Evolutionary conservation across 306 rosid genomes (phyloP).

Genomic region (Quercus alba): DNA sequence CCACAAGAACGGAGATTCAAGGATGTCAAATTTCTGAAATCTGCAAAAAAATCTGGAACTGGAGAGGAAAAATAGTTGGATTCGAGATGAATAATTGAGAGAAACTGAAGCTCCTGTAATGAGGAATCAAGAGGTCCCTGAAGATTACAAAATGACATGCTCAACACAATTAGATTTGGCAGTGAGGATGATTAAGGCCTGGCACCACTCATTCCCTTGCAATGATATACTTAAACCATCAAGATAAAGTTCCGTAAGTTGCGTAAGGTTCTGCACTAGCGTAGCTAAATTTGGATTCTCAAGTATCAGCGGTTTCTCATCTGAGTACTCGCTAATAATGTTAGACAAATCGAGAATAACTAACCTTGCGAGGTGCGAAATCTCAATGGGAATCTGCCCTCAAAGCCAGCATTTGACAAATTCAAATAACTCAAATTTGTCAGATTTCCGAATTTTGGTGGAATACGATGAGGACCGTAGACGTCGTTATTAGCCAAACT

Average conservation of each 20-base stretch:
- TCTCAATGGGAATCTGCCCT: constrained; percentile 39
- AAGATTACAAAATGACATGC: constrained; percentile 8
- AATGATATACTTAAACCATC: constrained; percentile 46
- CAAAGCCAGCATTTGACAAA: constrained; percentile 33
- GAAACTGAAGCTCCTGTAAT: constrained; percentile 1
- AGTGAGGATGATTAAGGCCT: not conserved
- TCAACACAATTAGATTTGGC: constrained; percentile 20
- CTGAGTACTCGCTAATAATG: too few species aligned
- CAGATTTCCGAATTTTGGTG: constrained; percentile 30
- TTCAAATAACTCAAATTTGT: constrained; percentile 22
- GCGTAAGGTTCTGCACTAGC: constrained; percentile 31
- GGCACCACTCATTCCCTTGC: constrained; percentile 41
- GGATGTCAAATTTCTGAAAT: too few species aligned
- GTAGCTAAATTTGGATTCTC: constrained; percentile 1
- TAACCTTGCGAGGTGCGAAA: constrained; percentile 32
- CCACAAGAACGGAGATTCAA: too few species aligned
- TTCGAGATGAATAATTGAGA: constrained; percentile 1
- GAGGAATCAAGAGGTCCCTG: constrained; percentile 27
- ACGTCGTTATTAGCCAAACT: constrained; percentile 28
- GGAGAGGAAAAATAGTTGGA: too few species aligned
- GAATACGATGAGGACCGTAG: constrained; percentile 1
- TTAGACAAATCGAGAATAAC: too few species aligned
- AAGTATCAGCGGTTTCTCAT: too few species aligned
- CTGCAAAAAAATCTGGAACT: too few species aligned
- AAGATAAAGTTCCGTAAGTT: constrained; percentile 31